Evolutionary conservation across 2,329 filamentous ascomycete species (phyloP).

Genomic region (Colletotrichum lupini): DNA sequence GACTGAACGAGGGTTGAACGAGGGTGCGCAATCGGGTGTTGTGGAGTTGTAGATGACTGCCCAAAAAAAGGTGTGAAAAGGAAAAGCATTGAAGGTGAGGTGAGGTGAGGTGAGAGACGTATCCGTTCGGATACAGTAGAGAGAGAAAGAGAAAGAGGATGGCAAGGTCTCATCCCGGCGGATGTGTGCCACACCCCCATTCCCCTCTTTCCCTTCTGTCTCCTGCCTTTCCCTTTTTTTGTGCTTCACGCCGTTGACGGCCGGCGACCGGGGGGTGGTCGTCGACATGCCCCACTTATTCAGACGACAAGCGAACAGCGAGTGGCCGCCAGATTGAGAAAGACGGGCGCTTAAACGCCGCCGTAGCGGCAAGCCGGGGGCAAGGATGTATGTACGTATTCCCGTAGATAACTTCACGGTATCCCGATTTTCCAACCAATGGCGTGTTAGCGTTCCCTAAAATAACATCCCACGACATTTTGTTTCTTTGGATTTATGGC

Average conservation of each 20-base stretch:
- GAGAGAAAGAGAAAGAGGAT: background rate
- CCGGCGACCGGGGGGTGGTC: background rate
- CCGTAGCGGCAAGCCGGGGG: background rate
- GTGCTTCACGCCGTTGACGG: constrained; percentile 26
- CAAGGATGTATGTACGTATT: no score
- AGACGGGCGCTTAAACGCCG: constrained; percentile 35
- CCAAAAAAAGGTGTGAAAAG: background rate
- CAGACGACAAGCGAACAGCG: constrained; percentile 30
- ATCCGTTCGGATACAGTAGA: no score
- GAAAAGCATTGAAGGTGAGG: background rate
- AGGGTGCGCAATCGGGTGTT: background rate
- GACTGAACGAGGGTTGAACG: background rate
- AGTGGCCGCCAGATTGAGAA: constrained; percentile 16
- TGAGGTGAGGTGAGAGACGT: constrained; percentile 22
- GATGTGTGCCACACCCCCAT: background rate
- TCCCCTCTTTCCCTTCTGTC: constrained; percentile 21
- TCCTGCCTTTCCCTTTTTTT: constrained; percentile 10
- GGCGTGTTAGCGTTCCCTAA: constrained; percentile 37
- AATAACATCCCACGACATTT: constrained; percentile 41
- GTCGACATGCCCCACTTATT: background rate
- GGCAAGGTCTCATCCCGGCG: constrained; percentile 23
- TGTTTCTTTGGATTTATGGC: constrained; percentile 38
- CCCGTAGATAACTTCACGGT: background rate
- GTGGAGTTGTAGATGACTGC: constrained; percentile 1
- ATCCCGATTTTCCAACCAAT: constrained; percentile 40